Evolutionary conservation across 148 eudicot genomes (phyloP).

Genomic region (Chenopodium album): DNA sequence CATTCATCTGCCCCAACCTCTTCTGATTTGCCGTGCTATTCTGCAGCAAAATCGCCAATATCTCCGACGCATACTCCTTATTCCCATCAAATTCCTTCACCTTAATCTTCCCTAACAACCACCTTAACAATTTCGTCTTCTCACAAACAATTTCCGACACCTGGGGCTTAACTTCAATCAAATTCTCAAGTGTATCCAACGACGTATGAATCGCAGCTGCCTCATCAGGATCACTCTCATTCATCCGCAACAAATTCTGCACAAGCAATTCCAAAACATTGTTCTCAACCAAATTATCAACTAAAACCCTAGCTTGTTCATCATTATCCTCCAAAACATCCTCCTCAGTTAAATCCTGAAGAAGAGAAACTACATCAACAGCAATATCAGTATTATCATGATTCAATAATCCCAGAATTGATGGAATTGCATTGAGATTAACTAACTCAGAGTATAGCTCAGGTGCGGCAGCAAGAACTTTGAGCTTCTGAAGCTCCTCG

Average conservation of each 20-base stretch:
- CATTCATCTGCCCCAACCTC: conserved; percentile 89
- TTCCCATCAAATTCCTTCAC: conserved; percentile 91
- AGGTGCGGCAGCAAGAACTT: conserved; percentile 74
- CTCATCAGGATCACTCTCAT: conserved; percentile 75
- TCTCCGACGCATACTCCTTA: conserved; percentile 94
- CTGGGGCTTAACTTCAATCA: conserved; percentile 82
- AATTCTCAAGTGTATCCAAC: conserved; percentile 71
- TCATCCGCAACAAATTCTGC: conserved; percentile 60
- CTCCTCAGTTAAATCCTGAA: conserved; percentile 86
- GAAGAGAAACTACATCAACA: conserved; percentile 59
- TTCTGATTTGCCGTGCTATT: conserved; percentile 81
- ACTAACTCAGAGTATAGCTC: conserved; percentile 85
- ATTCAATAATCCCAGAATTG: conserved; percentile 53
- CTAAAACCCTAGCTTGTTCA: conserved; percentile 68
- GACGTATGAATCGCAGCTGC: conserved; percentile 56
- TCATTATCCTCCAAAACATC: conserved; percentile 85
- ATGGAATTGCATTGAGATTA: conserved; percentile 52
- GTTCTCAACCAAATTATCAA: conserved; percentile 75
- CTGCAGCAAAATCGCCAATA: conserved; percentile 93
- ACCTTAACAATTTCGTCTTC: conserved; percentile 78
- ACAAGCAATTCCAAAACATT: conserved; percentile 76
- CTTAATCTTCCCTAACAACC: conserved; percentile 86
- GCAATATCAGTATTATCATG: conserved; percentile 90
- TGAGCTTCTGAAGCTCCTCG: conserved; percentile 82
- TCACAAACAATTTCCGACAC: conserved; percentile 91